Base-by-base conservation (phyloP, 306 rosid species). In the Carpinus fangiana region DNA sequence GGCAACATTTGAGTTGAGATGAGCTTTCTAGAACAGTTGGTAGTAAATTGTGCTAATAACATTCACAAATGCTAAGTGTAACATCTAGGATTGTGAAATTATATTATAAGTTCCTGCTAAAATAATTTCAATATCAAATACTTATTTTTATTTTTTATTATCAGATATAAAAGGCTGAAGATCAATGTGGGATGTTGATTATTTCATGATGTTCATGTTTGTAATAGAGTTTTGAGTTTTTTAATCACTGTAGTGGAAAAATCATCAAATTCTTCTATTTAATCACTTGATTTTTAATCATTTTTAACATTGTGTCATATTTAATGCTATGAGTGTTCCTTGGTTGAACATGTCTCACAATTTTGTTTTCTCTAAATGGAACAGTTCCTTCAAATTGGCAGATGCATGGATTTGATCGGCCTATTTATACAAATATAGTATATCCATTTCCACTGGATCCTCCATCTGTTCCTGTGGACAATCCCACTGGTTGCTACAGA, bases 381-480 rank as follows among this genome's bases (percentile, higher is more conserved):
- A 82, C 96, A 92, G 98, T 95, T 88, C 98, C 98, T 84, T 92
- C 98, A 12, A 95, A 93, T 85, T 95, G 98, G 98, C 98, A 95
- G 81, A 61, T 92, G 87, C 98, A 91, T 79, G 98, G 98, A 38
- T 95, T 87, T 82, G 98, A 95, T 80, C 57, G 73, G 81, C 98
- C 98, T n/a, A 95, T 95, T 78, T 92, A 95, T 79, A 88, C 98
- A 21, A 95, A 95, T 46, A n/a, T 71, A 10, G 65, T 26, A 4
- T 92, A 95, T 86, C 98, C 98, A 53, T 91, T 95, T 83, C 92
- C 98, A 46, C 53, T 95, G 46, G 87, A 95, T 82, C 98, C 98
- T 77, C 98, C 98, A 43, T 80, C 36, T 34, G 84, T 95, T 82
- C 90, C 89, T 2, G 43, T 9, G 75, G 96, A 88, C 53, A 95